phyloP scores from a whole-genome alignment of 768 basidiomycete species.

The Suillus clintonianus region DNA sequence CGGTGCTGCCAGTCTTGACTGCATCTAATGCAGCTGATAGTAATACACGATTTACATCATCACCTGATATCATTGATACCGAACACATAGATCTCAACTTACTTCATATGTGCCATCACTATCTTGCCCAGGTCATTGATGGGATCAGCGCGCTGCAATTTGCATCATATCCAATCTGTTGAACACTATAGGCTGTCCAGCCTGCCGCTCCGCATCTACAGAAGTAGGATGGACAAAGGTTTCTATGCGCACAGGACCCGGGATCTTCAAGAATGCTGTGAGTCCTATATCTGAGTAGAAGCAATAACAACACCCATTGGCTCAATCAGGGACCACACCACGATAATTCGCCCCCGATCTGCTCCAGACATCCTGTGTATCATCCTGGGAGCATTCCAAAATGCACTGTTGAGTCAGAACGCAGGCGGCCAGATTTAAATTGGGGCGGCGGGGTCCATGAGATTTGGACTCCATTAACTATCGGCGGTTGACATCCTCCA shows the following conservation, averaged over 20 bases:
- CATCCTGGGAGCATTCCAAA: neutral
- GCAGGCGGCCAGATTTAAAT: neutral
- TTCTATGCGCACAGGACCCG: neutral
- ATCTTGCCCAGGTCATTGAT: neutral
- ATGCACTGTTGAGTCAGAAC: neutral
- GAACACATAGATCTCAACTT: neutral
- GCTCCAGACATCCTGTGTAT: neutral
- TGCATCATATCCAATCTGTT: neutral
- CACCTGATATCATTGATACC: neutral
- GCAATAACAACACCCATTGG: neutral
- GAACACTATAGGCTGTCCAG: neutral
- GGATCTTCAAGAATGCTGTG: neutral
- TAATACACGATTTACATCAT: neutral
- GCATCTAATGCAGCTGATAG: neutral
- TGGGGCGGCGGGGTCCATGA: neutral
- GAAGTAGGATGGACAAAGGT: neutral
- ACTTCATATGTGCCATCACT: neutral
- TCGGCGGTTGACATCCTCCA: neutral
- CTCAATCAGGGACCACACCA: no score
- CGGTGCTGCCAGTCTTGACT: neutral
- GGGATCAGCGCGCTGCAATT: neutral
- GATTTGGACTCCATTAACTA: neutral
- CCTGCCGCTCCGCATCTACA: neutral
- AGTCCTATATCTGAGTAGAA: neutral
- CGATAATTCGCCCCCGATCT: neutral